Evolutionary conservation across 768 basidiomycete species (phyloP).

Genomic region (Pisolithus sp.): DNA sequence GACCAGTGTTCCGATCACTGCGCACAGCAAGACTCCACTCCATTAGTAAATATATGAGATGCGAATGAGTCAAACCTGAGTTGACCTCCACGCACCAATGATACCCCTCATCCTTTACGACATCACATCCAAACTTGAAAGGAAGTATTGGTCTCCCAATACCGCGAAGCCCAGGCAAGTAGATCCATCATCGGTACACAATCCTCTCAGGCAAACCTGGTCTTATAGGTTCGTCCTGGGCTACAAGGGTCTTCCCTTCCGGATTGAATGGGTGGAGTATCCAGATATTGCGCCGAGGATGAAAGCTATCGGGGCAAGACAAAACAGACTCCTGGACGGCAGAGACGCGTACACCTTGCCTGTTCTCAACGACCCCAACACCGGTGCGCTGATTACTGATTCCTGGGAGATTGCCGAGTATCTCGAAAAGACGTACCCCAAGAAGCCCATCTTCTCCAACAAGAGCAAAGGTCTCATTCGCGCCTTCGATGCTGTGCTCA

Average conservation of each 20-base stretch:
- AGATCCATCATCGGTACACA: neutral
- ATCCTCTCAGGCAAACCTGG: neutral
- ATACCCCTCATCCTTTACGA: slow-evolving; percentile 31
- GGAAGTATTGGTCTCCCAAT: slow-evolving; percentile 31
- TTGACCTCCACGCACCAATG: slow-evolving; percentile 7
- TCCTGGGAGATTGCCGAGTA: slow-evolving; percentile 32
- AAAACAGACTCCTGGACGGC: slow-evolving; percentile 14
- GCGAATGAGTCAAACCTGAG: too few relatives aligned
- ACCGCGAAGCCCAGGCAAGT: slow-evolving; percentile 32
- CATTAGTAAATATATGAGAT: neutral
- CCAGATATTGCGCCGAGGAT: slow-evolving; percentile 23
- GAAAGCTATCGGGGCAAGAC: slow-evolving; percentile 22
- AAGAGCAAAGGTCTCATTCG: slow-evolving; percentile 17
- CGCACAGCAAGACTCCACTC: too few relatives aligned
- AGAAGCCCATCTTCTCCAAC: slow-evolving; percentile 23
- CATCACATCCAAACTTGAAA: slow-evolving; percentile 26
- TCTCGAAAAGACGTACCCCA: slow-evolving; percentile 30
- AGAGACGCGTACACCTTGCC: slow-evolving; percentile 25
- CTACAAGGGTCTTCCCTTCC: slow-evolving; percentile 28
- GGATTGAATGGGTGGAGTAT: slow-evolving; percentile 30
- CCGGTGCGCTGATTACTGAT: slow-evolving; percentile 23
- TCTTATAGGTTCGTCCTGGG: slow-evolving; percentile 24
- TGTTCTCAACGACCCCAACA: slow-evolving; percentile 28
- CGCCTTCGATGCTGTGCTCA: slow-evolving; percentile 9
- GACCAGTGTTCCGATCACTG: too few relatives aligned